Base-by-base conservation (phyloP, 257 asterid genomes). In the Przewalskia tangutica region DNA sequence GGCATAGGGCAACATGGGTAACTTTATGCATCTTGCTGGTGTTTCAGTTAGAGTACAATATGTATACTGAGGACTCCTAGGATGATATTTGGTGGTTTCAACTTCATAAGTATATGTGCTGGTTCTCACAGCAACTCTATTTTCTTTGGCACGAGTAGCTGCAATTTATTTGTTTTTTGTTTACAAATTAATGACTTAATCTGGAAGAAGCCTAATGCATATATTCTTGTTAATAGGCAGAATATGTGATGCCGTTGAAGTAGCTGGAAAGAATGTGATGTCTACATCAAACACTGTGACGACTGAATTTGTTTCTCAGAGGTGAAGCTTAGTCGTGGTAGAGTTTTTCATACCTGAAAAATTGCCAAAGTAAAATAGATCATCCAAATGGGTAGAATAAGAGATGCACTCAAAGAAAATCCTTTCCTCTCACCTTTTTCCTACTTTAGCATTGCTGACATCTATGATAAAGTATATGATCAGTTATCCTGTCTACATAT, bases 181-280 rank as follows among this genome's bases (percentile, higher is more conserved):
- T 48, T 73, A 48, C 34, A 73, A 23, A 36, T 48, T 14, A 71
- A 14, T 71, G 8, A 48, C 40, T 3, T 20, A 23, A 73, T 46
- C 48, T 73, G 60, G 23, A 23, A 73, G 79, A 23, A 48, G 44
- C 18, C 79, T 73, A 23, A 81, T 14, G 53, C 66, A 7, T 3
- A 65, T 48, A 50, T 44, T 73, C 23, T 73, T 73, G 60, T 23
- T 12, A 48, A 87, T 86, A 93, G 99, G 97, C 90, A 90, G 82
- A 90, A 84, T 96, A 27, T 91, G 93, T 77, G 99, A 96, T 86
- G 98, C 98, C 65, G 97, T 87, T 84, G 99, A 94, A 89, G 88
- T 96, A 82, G 93, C 98, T 17, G 98, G 98, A 80, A 96, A 91
- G 91, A 91, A 89, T 87, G 98, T 94, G 54, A 90, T 93, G 97